Evolutionary conservation across 2,329 filamentous ascomycete genomes (phyloP).

Genomic region (Cucurbitaria berberidis): DNA sequence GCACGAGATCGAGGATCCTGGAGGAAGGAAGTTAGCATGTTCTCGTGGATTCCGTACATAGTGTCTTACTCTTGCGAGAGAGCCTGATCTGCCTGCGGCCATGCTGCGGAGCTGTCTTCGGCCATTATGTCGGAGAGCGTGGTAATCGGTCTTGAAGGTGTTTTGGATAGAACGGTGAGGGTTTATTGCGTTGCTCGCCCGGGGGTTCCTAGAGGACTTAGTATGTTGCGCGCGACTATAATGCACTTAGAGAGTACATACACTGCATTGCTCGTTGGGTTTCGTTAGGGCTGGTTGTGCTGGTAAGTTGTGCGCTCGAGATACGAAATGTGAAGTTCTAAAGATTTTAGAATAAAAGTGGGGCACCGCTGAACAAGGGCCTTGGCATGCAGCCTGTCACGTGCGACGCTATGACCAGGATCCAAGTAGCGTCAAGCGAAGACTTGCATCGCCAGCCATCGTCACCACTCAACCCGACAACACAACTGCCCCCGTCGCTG

Average conservation of each 20-base stretch:
- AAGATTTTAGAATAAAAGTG: constrained; percentile 15
- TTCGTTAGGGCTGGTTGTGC: neutral
- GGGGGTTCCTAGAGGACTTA: constrained; percentile 31
- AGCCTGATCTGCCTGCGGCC: constrained; percentile 56
- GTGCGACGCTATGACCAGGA: constrained; percentile 25
- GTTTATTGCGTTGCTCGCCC: constrained; percentile 48
- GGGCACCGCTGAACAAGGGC: constrained; percentile 5
- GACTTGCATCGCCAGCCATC: constrained; percentile 42
- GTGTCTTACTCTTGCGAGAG: constrained; percentile 48
- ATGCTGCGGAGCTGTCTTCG: constrained; percentile 42
- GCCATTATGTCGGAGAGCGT: constrained; percentile 26
- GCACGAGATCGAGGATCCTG: constrained; percentile 46
- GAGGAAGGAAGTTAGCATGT: too few species aligned
- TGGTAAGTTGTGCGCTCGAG: constrained; percentile 17
- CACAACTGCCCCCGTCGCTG: constrained; percentile 34
- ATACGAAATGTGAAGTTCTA: constrained; percentile 1
- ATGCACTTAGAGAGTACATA: constrained; percentile 8
- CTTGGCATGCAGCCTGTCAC: constrained; percentile 28
- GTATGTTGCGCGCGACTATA: neutral
- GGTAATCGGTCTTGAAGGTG: constrained; percentile 2
- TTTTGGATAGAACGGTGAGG: too few species aligned
- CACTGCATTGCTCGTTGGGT: constrained; percentile 46
- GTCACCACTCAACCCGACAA: constrained; percentile 43
- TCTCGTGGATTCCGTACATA: too few species aligned
- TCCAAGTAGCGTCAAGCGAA: constrained; percentile 28